Evolutionary conservation across 371 early-diverging fungal genomes (phyloP).

Genomic region (Mucor circinelloides): DNA sequence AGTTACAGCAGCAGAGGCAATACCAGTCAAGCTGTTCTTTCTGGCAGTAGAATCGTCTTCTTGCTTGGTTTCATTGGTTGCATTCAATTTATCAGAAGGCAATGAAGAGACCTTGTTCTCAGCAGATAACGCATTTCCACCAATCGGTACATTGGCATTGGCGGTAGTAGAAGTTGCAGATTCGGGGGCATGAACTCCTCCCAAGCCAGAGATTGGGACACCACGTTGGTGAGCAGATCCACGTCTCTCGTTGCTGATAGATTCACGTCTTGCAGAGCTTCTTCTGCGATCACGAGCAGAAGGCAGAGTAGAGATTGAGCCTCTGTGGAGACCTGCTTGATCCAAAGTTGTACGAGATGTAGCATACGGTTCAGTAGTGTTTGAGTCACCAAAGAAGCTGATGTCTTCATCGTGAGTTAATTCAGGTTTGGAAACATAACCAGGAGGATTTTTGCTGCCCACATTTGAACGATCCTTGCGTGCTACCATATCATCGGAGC

Average conservation of each 20-base stretch:
- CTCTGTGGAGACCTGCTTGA: conserved; percentile 22
- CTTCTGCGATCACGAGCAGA: conserved; percentile 11
- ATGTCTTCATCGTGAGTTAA: conserved; percentile 11
- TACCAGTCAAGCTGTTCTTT: neutral
- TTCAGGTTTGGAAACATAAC: neutral
- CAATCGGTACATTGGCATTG: conserved; percentile 4
- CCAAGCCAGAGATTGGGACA: neutral
- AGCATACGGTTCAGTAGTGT: conserved; percentile 1
- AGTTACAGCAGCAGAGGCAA: conserved; percentile 12
- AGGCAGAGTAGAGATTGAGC: conserved; percentile 16
- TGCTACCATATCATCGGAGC: conserved; percentile 17
- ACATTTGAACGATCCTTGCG: neutral
- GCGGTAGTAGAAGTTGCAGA: neutral
- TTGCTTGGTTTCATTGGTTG: neutral
- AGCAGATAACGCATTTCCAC: neutral
- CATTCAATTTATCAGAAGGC: neutral
- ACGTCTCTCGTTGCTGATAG: neutral
- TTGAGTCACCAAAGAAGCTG: conserved; percentile 25
- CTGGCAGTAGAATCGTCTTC: neutral
- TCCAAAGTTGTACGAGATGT: conserved; percentile 16
- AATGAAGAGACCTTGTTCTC: neutral
- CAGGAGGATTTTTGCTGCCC: neutral
- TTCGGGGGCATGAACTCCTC: neutral
- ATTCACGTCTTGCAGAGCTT: neutral
- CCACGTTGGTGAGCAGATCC: neutral